A percentile compares a stretch with the other conserved stretches of the same genome.
phyloP scores from a whole-genome alignment of 352 stramenopile species.

The Phytophthora podocarpi region DNA sequence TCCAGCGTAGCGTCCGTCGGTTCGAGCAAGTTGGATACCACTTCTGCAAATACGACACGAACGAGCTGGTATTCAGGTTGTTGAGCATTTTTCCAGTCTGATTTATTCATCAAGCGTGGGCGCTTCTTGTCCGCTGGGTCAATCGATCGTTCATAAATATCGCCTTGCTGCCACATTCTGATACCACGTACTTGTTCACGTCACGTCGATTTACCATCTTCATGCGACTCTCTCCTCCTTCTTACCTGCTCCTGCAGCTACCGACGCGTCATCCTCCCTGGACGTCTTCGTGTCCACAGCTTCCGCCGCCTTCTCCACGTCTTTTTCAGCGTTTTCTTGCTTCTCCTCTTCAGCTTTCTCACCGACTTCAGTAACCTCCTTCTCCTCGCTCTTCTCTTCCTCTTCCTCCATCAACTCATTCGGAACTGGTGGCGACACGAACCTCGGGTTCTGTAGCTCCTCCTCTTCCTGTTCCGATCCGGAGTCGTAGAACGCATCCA shows the following conservation, averaged over 20 bases:
- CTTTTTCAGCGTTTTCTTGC: too few relatives aligned
- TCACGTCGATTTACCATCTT: slow-evolving; percentile 13
- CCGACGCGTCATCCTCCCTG: not conserved
- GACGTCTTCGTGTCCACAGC: not conserved
- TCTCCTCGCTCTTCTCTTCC: slow-evolving; percentile 37
- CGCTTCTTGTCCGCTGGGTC: not conserved
- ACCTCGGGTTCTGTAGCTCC: slow-evolving; percentile 12
- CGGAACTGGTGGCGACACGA: slow-evolving; percentile 9
- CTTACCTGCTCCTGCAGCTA: not conserved
- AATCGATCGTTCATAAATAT: slow-evolving; percentile 36
- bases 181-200: slow-evolving; percentile 19
- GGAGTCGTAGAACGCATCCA: slow-evolving; percentile 83
- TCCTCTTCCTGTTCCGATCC: slow-evolving; percentile 46
- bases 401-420: slow-evolving; percentile 34
- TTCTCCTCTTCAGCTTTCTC: not conserved
- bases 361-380: slow-evolving; percentile 3
- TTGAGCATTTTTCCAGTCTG: slow-evolving; percentile 6
- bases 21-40: too few relatives aligned
- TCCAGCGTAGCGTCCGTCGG: not conserved
- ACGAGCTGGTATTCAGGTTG: not conserved
- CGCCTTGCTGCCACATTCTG: slow-evolving; percentile 25
- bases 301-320: not conserved
- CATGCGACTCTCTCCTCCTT: slow-evolving; percentile 6
- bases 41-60: not conserved
- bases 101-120: slow-evolving; percentile 10